Conservation (phyloP, 192 early-diverging fungal species). For the Chytriomyces sp. region DNA sequence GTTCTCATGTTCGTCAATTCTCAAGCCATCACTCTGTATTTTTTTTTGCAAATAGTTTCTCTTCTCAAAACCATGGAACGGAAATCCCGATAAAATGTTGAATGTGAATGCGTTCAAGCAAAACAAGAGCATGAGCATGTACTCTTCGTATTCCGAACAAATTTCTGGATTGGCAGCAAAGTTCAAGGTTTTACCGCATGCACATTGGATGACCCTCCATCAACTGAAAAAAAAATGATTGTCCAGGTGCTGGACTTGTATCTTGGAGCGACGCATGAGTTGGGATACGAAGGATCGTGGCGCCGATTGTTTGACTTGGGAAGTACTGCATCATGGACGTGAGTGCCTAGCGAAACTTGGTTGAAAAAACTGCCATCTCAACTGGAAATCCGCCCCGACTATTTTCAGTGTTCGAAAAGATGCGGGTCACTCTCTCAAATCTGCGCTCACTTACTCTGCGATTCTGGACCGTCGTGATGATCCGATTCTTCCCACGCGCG, state of each 20-base stretch:
- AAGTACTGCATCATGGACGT: constrained; percentile 48
- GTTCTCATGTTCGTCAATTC: too few relatives aligned
- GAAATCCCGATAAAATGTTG: constrained; percentile 71
- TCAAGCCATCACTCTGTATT: background rate
- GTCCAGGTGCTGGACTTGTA: constrained; percentile 35
- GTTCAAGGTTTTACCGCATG: constrained; percentile 10
- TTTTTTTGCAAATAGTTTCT: constrained; percentile 9
- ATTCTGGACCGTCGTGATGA: constrained; percentile 79
- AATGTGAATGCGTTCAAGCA: constrained; percentile 71
- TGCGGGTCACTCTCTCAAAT: constrained; percentile 86
- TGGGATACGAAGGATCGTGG: constrained; percentile 78
- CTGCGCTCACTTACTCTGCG: constrained; percentile 71
- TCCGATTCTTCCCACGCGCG: constrained; percentile 73
- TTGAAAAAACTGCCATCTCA: background rate
- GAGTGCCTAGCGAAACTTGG: background rate
- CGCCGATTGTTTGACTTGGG: constrained; percentile 71
- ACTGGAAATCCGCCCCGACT: constrained; percentile 25
- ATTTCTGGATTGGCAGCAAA: constrained; percentile 32
- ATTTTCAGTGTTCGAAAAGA: constrained; percentile 69
- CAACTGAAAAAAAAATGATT: background rate
- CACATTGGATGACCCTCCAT: too few relatives aligned
- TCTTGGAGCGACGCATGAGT: constrained; percentile 61
- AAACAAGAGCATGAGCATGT: constrained; percentile 65
- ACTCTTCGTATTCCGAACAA: constrained; percentile 77
- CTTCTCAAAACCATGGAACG: constrained; percentile 72